Evolutionary conservation across 805 yeast species (phyloP), one percentile per base, ranked within the genome.

Genomic region (Nakazawaea wickerhamii): DNA sequence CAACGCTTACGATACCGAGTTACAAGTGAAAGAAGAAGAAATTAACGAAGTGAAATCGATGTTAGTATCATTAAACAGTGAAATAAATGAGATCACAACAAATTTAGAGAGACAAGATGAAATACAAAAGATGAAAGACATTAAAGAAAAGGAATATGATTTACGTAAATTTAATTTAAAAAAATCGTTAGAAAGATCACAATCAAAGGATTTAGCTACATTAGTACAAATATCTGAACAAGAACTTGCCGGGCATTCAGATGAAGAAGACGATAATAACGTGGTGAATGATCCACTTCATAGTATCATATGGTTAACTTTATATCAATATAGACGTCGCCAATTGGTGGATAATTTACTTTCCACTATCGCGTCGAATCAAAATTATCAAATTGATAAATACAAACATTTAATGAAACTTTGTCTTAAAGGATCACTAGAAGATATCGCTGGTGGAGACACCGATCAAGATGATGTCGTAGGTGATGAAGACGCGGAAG

Each of bases 311-410:
- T 62, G 67, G 36, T 62, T 84, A 38, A 68, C 80, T 2, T 58
- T 67, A 36, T 57, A 78, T 27, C 91, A 84, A 57, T 51, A 75
- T 14, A 61, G 70, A 33, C 64, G 89, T 49, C 65, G 69, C 41
- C 68, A 70, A 40, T 72, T 86, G 13, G 73, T 81, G 7, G 67
- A 71, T 52, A 71, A 75, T 21, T 60, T 71, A 30, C 41, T 60
- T 19, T 53, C 52, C 38, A 61, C 68, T 0, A 61, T 58, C 43
- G 58, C 73, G 44, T 59, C 77, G 62, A 47, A 65, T 15, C 58
- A 73, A 48, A 77, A 73, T 43, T 64, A 68, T 19, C 77, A 73
- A 50, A 79, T 83, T 63, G 77, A 75, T 53, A 79, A 80, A 51
- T 84, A 82, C 63, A 65, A 87, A 48, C 38, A 43, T 18, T 38